Evolutionary conservation across 192 early-diverging fungal genomes (phyloP).

Genomic region (Tieghemiomyces parasiticus): DNA sequence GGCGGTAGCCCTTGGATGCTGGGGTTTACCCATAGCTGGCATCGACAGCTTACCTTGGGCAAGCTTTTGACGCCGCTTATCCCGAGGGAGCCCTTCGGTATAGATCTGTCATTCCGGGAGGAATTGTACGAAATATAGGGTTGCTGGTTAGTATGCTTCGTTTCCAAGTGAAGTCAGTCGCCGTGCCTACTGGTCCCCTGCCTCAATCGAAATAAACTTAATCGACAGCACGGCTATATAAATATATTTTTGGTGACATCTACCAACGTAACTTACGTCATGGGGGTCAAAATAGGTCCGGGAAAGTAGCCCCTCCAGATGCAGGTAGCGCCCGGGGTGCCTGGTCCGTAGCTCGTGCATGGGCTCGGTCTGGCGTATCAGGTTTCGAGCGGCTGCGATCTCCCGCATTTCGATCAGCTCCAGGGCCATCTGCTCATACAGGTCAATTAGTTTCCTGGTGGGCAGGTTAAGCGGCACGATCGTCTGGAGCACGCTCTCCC

Average conservation of each 20-base stretch:
- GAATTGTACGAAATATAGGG: too few species aligned
- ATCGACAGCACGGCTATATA: too few species aligned
- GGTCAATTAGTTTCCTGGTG: conserved; percentile 53
- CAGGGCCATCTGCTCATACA: conserved; percentile 86
- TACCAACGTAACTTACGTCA: conserved; percentile 30
- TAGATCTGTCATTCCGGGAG: too few species aligned
- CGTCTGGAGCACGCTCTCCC: conserved; percentile 73
- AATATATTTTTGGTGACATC: too few species aligned
- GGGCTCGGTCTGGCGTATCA: conserved; percentile 81
- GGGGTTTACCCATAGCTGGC: too few species aligned
- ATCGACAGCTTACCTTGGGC: conserved; percentile 35
- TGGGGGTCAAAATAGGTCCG: conserved; percentile 51
- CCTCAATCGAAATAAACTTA: too few species aligned
- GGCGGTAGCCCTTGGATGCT: too few species aligned
- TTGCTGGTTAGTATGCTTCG: too few species aligned
- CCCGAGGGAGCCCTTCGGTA: conserved; percentile 21
- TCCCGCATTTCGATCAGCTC: conserved; percentile 80
- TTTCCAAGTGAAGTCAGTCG: too few species aligned
- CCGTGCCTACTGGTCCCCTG: too few species aligned
- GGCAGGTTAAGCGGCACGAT: conserved; percentile 50
- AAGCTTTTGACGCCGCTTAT: conserved; percentile 58
- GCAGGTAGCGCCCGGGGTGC: conserved; percentile 66
- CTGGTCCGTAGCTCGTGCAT: conserved; percentile 66
- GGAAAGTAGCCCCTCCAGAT: conserved; percentile 66
- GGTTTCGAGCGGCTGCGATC: conserved; percentile 60